phyloP scores from a whole-genome alignment of 148 eudicot species.

The Vaccinium corymbosum region DNA sequence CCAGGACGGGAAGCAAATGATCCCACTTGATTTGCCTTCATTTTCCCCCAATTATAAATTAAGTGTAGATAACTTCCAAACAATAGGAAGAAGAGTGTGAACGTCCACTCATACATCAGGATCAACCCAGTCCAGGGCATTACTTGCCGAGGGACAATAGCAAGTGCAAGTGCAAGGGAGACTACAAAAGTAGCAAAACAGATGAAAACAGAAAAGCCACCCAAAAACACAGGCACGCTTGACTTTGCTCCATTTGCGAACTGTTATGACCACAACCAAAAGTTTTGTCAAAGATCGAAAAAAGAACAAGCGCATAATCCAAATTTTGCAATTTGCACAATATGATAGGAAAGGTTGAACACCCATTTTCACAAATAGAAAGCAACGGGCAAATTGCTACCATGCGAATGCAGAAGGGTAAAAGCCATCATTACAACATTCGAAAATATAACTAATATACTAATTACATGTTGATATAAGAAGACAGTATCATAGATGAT shows the following conservation, averaged over 20 bases:
- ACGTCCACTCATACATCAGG: slow-evolving; percentile 91
- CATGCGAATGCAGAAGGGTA: not conserved
- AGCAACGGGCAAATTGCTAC: not conserved
- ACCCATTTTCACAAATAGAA: not conserved
- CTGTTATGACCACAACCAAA: slow-evolving; percentile 29
- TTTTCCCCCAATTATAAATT: slow-evolving; percentile 71
- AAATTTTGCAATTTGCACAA: not conserved
- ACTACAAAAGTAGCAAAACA: slow-evolving; percentile 61
- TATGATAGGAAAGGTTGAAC: not conserved
- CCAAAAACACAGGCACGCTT: slow-evolving; percentile 75
- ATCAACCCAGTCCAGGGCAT: slow-evolving; percentile 94
- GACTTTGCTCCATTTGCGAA: slow-evolving; percentile 49
- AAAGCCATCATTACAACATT: not conserved
- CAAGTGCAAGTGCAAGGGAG: slow-evolving; percentile 61
- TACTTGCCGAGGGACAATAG: slow-evolving; percentile 85
- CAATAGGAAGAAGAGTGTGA: slow-evolving; percentile 65
- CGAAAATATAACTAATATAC: not conserved
- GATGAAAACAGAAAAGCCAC: slow-evolving; percentile 60
- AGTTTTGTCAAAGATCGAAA: not conserved
- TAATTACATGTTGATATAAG: not conserved
- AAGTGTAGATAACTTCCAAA: slow-evolving; percentile 75
- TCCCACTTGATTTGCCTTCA: slow-evolving; percentile 47
- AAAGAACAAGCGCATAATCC: not conserved
- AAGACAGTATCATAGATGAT: not conserved
- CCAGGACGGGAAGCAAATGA: slow-evolving; percentile 47